These are phyloP conservation scores for Trypanosoma vivax DNA, from an alignment of 208 protist genomes.

Conservation along the genomic window DNA sequence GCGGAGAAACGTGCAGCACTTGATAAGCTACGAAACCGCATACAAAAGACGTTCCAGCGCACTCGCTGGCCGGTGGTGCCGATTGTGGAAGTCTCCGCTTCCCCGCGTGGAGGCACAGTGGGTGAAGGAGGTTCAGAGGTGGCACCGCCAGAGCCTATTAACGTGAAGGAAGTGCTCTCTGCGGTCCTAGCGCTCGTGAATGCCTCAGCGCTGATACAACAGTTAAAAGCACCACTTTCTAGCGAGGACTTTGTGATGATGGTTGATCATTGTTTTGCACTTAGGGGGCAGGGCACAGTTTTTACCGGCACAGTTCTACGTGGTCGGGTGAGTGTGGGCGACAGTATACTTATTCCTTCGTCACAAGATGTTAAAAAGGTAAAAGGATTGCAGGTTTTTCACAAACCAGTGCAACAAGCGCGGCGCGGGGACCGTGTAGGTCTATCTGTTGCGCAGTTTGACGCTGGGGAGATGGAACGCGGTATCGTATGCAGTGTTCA, in stretches of 20 bases:
- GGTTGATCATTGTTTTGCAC: slow-evolving; percentile 97
- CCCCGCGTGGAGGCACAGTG: slow-evolving; percentile 21
- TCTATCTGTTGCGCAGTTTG: slow-evolving; percentile 90
- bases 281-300: slow-evolving; percentile 94
- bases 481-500: slow-evolving; percentile 63
- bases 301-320: slow-evolving; percentile 94
- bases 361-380: slow-evolving; percentile 74
- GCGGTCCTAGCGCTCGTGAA: slow-evolving; percentile 29
- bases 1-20: slow-evolving; percentile 27
- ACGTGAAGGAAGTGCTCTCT: slow-evolving; percentile 34
- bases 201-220: slow-evolving; percentile 17
- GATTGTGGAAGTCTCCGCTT: slow-evolving; percentile 67
- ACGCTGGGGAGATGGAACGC: slow-evolving; percentile 84
- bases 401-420: slow-evolving; percentile 68
- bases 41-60: slow-evolving; percentile 51
- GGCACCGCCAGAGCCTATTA: slow-evolving; percentile 10
- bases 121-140: neutral
- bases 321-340: slow-evolving; percentile 73
- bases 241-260: slow-evolving; percentile 87
- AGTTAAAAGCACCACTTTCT: neutral
- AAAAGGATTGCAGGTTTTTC: slow-evolving; percentile 95
- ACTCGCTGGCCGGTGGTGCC: slow-evolving; percentile 66
- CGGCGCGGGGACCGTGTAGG: slow-evolving; percentile 87
- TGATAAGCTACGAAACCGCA: slow-evolving; percentile 36
- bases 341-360: slow-evolving; percentile 87